A percentile compares a stretch with the other conserved stretches of the same genome.
phyloP scores from a whole-genome alignment of 371 early-diverging fungal species.

The Mortierella sp. region DNA sequence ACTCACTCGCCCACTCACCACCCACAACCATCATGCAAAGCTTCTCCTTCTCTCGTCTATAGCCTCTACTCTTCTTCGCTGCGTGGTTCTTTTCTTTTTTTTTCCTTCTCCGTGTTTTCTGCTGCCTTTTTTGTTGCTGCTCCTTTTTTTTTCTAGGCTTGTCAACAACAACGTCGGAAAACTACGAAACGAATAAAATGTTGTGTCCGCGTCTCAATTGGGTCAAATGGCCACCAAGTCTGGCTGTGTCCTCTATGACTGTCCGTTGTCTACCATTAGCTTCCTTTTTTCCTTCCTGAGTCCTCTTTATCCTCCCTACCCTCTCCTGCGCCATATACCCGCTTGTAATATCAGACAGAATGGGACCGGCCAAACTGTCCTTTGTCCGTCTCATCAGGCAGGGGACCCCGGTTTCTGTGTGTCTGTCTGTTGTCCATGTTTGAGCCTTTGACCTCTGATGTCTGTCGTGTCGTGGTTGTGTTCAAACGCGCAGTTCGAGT shows the following conservation, averaged over 20 bases:
- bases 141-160: too few relatives aligned
- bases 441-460: background rate
- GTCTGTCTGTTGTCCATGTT: background rate
- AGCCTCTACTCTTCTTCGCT: background rate
- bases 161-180: background rate
- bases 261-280: too few relatives aligned
- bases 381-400: too few relatives aligned
- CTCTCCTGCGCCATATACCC: background rate
- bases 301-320: background rate
- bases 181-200: background rate
- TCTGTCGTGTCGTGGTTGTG: background rate
- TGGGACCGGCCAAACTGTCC: background rate
- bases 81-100: background rate
- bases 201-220: background rate
- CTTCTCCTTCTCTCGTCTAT: background rate
- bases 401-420: background rate
- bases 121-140: background rate
- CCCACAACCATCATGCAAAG: background rate
- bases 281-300: too few relatives aligned
- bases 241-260: too few relatives aligned
- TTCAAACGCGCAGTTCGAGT: background rate
- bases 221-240: too few relatives aligned
- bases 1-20: too few relatives aligned
- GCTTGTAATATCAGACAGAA: background rate
- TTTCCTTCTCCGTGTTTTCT: background rate